Percentiles rank a stretch among this genome's conserved stretches.
Conservation (phyloP, 2,329 filamentous ascomycete species). For the Bipolaris gigantea region DNA sequence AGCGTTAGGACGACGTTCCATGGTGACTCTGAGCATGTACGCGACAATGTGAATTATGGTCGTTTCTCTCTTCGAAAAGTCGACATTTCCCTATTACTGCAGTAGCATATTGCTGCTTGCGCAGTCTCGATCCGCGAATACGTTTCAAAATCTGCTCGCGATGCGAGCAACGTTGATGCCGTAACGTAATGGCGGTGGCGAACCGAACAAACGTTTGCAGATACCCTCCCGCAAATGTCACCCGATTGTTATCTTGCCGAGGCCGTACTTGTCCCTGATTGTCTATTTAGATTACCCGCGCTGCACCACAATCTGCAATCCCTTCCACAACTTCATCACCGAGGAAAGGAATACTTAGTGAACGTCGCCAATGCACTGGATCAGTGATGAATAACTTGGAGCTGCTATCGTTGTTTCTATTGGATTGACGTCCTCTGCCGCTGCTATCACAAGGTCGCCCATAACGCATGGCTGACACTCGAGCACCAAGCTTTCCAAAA, state of each 20-base stretch:
- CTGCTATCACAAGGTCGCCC: neutral
- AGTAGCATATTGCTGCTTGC: neutral
- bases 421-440: neutral
- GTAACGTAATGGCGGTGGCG: neutral
- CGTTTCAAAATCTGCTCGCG: neutral
- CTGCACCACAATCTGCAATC: conserved; percentile 9
- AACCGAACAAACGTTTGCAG: conserved; percentile 3
- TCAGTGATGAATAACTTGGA: neutral
- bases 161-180: neutral
- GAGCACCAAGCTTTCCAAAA: too few relatives aligned
- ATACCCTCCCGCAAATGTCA: conserved; percentile 4
- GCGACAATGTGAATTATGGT: neutral
- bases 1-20: conserved; percentile 6
- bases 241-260: conserved; percentile 8
- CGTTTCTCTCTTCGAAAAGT: neutral
- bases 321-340: conserved; percentile 9
- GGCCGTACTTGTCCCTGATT: conserved; percentile 5
- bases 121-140: neutral
- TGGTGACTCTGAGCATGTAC: neutral
- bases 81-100: neutral
- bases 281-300: conserved; percentile 22
- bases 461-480: neutral
- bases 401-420: neutral
- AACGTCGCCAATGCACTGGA: neutral
- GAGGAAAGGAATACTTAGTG: neutral